Conservation (phyloP, 75 land plant genomes). For the Pinus tabuliformis region DNA sequence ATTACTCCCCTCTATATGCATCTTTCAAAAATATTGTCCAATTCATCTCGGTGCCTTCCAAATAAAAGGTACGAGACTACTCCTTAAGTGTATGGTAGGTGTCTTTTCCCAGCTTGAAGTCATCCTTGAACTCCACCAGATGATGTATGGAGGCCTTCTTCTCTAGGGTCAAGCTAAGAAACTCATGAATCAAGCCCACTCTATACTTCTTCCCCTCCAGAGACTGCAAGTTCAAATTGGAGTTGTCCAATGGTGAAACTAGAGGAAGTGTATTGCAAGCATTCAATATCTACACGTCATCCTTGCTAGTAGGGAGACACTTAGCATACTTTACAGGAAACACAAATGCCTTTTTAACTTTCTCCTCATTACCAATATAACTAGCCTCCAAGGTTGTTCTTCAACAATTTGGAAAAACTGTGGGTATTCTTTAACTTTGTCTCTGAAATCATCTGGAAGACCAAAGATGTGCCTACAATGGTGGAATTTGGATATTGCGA, state of each 20-base stretch:
- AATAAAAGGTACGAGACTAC: conserved; percentile 77
- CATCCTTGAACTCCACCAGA: conserved; percentile 88
- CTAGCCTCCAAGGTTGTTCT: conserved; percentile 39
- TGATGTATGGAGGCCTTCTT: conserved; percentile 78
- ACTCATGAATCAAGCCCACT: conserved; percentile 78
- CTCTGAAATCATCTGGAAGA: conserved; percentile 72
- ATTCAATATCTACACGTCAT: conserved; percentile 37
- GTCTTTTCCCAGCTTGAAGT: conserved; percentile 69
- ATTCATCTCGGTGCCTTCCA: conserved; percentile 85
- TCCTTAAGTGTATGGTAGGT: conserved; percentile 62
- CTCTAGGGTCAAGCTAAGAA: conserved; percentile 86
- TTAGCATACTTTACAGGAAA: conserved; percentile 43
- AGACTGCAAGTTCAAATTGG: conserved; percentile 46
- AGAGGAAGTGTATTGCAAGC: conserved; percentile 59
- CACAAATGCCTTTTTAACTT: conserved; percentile 36
- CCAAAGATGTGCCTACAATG: conserved; percentile 68
- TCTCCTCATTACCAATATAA: conserved; percentile 44
- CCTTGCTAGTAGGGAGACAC: conserved; percentile 44
- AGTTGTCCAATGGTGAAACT: conserved; percentile 67
- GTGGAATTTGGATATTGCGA: conserved; percentile 58
- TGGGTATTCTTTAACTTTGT: conserved; percentile 58
- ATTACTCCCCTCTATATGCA: conserved; percentile 51
- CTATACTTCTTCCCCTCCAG: conserved; percentile 79
- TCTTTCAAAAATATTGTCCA: conserved; percentile 85
- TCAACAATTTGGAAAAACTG: conserved; percentile 51